phyloP scores from a whole-genome alignment of 1,139 yeast genomes.

The Taphrina wiesneri region DNA sequence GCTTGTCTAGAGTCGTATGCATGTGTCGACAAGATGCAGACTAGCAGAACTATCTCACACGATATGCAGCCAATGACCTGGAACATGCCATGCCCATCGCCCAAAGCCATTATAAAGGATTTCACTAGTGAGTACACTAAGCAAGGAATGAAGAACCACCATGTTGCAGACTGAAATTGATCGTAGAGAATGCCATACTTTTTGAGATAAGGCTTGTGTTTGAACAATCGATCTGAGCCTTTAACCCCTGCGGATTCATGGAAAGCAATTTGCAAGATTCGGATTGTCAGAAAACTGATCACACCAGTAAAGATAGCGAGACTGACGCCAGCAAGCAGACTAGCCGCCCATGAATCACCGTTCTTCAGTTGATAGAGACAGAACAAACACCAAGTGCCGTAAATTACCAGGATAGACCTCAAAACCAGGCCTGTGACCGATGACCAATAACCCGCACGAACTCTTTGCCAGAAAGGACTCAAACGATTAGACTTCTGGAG shows the following conservation, averaged over 20 bases:
- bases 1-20: constrained; percentile 46
- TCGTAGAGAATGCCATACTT: constrained; percentile 46
- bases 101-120: constrained; percentile 46
- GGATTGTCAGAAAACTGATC: constrained; percentile 41
- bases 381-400: constrained; percentile 46
- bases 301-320: constrained; percentile 43
- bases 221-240: constrained; percentile 42
- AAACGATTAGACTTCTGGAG: constrained; percentile 36
- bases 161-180: constrained; percentile 44
- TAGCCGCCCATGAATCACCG: constrained; percentile 46
- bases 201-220: constrained; percentile 45
- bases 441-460: constrained; percentile 42
- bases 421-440: constrained; percentile 42
- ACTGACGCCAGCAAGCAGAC: constrained; percentile 44
- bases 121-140: constrained; percentile 43
- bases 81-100: constrained; percentile 45
- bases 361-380: constrained; percentile 45
- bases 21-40: constrained; percentile 39
- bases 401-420: constrained; percentile 43
- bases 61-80: constrained; percentile 46
- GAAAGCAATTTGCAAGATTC: constrained; percentile 43
- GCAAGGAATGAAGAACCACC: constrained; percentile 46
- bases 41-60: constrained; percentile 41
- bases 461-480: constrained; percentile 40
- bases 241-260: constrained; percentile 38